Conservation (phyloP, 2,329 filamentous ascomycete genomes). For the Pseudogymnoascus sp. region DNA sequence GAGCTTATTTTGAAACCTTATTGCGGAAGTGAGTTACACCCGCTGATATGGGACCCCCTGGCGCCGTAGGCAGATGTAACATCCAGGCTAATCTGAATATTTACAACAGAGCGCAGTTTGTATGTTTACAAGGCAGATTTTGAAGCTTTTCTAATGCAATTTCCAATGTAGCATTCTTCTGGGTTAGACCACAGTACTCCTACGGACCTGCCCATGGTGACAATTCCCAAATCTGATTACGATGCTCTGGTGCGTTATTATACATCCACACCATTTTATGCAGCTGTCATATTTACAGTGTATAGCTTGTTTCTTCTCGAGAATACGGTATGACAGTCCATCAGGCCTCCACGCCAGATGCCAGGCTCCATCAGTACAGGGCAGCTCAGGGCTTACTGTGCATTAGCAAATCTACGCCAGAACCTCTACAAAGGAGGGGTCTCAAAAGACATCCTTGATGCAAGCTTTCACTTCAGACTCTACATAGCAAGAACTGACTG, state of each 20-base stretch:
- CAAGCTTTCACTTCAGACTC: constrained; percentile 13
- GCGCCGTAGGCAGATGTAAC: background rate
- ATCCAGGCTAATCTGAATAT: background rate
- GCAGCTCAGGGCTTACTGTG: background rate
- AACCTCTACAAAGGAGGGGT: constrained; percentile 44
- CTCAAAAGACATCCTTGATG: constrained; percentile 35
- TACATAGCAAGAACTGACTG: constrained; percentile 13
- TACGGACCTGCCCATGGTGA: constrained; percentile 33
- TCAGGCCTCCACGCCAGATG: constrained; percentile 1
- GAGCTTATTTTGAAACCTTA: constrained; percentile 51
- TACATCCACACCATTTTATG: background rate
- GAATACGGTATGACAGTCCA: constrained; percentile 43
- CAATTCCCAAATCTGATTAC: constrained; percentile 53
- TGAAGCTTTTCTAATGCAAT: constrained; percentile 8
- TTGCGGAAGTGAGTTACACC: constrained; percentile 45
- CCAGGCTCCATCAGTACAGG: background rate
- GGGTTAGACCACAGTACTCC: constrained; percentile 29
- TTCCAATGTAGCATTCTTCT: constrained; percentile 31
- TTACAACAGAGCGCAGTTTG: constrained; percentile 35
- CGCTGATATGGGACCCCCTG: background rate
- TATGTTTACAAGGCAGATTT: constrained; percentile 27
- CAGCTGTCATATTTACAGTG: background rate
- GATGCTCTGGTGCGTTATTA: constrained; percentile 40
- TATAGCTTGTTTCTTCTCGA: constrained; percentile 28
- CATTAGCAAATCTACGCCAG: constrained; percentile 31